Percentiles rank a stretch among this genome's conserved stretches.
Conservation (phyloP, 768 basidiomycete genomes). For the Pisolithus tinctorius region DNA sequence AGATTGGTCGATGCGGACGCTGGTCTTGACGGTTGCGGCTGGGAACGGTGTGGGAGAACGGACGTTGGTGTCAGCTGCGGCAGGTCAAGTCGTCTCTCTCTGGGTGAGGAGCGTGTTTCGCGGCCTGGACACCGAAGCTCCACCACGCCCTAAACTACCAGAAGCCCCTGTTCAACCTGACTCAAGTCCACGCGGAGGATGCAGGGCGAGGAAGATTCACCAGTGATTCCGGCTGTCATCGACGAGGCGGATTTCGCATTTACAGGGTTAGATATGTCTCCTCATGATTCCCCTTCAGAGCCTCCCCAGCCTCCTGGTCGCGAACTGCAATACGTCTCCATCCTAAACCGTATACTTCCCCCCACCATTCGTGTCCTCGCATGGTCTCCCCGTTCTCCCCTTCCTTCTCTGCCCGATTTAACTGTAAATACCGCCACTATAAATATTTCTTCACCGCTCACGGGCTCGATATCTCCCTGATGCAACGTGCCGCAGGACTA, state of each 20-base stretch:
- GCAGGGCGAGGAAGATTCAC: background rate
- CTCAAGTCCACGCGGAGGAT: background rate
- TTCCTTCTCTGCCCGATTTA: conserved; percentile 82
- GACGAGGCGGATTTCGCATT: conserved; percentile 14
- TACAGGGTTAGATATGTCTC: conserved; percentile 32
- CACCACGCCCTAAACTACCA: background rate
- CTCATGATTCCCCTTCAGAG: conserved; percentile 25
- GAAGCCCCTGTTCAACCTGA: background rate
- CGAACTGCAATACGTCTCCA: conserved; percentile 71
- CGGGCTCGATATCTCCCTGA: conserved; percentile 60
- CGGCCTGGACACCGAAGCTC: background rate
- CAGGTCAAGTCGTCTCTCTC: conserved; percentile 87
- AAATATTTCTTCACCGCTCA: conserved; percentile 88
- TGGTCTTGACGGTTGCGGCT: conserved; percentile 82
- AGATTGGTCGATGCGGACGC: conserved; percentile 66
- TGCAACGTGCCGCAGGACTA: conserved; percentile 68
- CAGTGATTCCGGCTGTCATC: background rate
- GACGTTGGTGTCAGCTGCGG: conserved; percentile 93
- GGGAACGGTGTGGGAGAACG: conserved; percentile 89
- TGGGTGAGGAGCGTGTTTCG: conserved; percentile 75
- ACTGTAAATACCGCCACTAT: conserved; percentile 86
- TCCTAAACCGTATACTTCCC: conserved; percentile 85
- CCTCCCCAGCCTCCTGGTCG: conserved; percentile 20
- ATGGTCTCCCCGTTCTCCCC: conserved; percentile 85
- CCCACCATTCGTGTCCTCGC: conserved; percentile 85